Evolutionary conservation across 805 yeast species (phyloP).

Genomic region (Saccharomycopsis fibuligera): DNA sequence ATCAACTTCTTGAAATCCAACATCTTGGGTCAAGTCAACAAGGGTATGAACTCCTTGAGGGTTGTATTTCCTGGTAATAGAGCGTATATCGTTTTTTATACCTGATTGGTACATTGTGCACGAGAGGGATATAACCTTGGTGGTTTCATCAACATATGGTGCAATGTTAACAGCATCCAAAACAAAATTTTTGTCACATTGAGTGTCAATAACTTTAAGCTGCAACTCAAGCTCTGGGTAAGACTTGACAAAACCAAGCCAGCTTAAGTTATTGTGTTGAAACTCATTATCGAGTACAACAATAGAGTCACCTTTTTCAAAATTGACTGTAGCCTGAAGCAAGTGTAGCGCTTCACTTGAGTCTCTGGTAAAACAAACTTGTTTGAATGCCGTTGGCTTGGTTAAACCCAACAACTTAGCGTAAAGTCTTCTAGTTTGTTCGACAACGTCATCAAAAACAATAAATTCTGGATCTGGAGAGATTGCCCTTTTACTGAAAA

Average conservation of each 20-base stretch:
- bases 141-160: slow-evolving; percentile 15
- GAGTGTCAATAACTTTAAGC: slow-evolving; percentile 15
- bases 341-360: slow-evolving; percentile 19
- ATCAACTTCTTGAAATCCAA: slow-evolving; percentile 14
- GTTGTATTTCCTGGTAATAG: slow-evolving; percentile 13
- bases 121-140: slow-evolving; percentile 10
- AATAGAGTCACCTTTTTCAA: slow-evolving; percentile 16
- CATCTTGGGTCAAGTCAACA: slow-evolving; percentile 20
- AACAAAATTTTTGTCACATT: slow-evolving; percentile 14
- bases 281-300: slow-evolving; percentile 19
- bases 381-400: background rate
- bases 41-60: slow-evolving; percentile 14
- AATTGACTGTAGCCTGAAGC: slow-evolving; percentile 15
- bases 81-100: slow-evolving; percentile 13
- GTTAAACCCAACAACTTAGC: slow-evolving; percentile 7
- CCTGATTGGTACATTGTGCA: slow-evolving; percentile 21
- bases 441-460: slow-evolving; percentile 14
- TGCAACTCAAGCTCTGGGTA: slow-evolving; percentile 14
- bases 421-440: slow-evolving; percentile 15
- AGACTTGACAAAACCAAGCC: slow-evolving; percentile 15
- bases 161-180: slow-evolving; percentile 7
- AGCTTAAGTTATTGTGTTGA: slow-evolving; percentile 19
- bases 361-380: slow-evolving; percentile 19
- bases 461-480: slow-evolving; percentile 17
- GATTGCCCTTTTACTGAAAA: slow-evolving; percentile 7